phyloP scores from a whole-genome alignment of 768 basidiomycete genomes.

The Tylopilus vinaceipallidus region DNA sequence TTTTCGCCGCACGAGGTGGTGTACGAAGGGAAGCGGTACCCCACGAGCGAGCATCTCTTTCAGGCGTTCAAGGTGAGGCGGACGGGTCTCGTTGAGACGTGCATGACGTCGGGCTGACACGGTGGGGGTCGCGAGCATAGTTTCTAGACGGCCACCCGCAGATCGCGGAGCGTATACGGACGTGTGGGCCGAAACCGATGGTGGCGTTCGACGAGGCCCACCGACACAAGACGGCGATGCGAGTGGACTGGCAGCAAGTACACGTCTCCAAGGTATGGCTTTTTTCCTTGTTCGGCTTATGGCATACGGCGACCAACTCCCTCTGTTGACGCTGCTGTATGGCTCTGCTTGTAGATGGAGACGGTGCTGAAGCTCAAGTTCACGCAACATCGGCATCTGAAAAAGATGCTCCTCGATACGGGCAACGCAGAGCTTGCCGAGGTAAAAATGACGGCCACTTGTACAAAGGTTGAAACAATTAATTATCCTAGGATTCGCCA shows the following conservation, averaged over 20 bases:
- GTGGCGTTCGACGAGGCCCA: slow-evolving; percentile 67
- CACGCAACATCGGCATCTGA: slow-evolving; percentile 60
- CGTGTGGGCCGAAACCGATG: slow-evolving; percentile 57
- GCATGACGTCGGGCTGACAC: too few relatives aligned
- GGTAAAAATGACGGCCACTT: slow-evolving; percentile 41
- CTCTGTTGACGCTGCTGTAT: too few relatives aligned
- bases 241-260: slow-evolving; percentile 66
- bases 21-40: slow-evolving; percentile 62
- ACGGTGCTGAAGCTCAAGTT: slow-evolving; percentile 63
- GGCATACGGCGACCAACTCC: too few relatives aligned
- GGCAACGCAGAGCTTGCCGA: slow-evolving; percentile 66
- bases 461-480: background rate
- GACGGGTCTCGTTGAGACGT: too few relatives aligned
- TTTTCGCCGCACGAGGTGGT: slow-evolving; percentile 68
- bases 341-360: slow-evolving; percentile 66
- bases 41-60: slow-evolving; percentile 76
- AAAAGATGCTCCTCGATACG: slow-evolving; percentile 60
- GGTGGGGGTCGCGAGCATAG: slow-evolving; percentile 31
- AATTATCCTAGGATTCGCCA: slow-evolving; percentile 53
- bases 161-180: slow-evolving; percentile 69
- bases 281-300: background rate
- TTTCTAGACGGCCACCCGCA: slow-evolving; percentile 59
- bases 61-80: slow-evolving; percentile 69
- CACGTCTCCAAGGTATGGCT: slow-evolving; percentile 55
- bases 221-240: slow-evolving; percentile 59